Percentiles rank a stretch among this genome's conserved stretches.
These are phyloP conservation scores for Paraconiothyrium sp. DNA, from an alignment of 2,329 filamentous ascomycete genomes.

Conservation along the genomic window DNA sequence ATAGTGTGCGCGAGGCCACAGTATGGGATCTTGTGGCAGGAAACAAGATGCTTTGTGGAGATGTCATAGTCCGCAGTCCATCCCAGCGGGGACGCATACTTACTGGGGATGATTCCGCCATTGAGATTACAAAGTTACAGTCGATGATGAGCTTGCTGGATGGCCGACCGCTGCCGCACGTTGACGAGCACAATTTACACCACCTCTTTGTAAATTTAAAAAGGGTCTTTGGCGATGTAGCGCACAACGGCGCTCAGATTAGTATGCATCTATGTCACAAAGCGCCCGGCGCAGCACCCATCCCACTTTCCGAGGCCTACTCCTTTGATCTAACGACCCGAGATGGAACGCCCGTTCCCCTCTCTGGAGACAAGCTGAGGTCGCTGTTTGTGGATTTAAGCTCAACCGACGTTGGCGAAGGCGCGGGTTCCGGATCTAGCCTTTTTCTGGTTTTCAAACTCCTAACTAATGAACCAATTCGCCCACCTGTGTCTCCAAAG, in stretches of 20 bases:
- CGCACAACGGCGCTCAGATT: constrained; percentile 75
- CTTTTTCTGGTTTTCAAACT: constrained; percentile 87
- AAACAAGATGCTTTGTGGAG: constrained; percentile 92
- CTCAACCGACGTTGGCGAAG: constrained; percentile 75
- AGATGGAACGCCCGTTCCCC: constrained; percentile 73
- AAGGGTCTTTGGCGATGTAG: constrained; percentile 78
- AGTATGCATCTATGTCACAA: constrained; percentile 82
- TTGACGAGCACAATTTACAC: constrained; percentile 78
- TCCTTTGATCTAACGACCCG: constrained; percentile 79
- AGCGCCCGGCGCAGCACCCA: constrained; percentile 68
- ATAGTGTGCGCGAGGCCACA: constrained; percentile 82
- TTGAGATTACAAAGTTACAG: constrained; percentile 89
- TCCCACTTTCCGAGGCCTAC: constrained; percentile 83
- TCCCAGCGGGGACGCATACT: constrained; percentile 82
- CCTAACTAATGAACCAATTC: constrained; percentile 65
- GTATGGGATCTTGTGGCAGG: constrained; percentile 95
- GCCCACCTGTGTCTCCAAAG: constrained; percentile 38
- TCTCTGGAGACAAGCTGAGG: constrained; percentile 74
- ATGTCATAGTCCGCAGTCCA: constrained; percentile 94
- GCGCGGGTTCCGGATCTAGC: constrained; percentile 71
- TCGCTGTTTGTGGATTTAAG: constrained; percentile 90
- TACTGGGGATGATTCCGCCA: constrained; percentile 90
- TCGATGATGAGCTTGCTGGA: constrained; percentile 95
- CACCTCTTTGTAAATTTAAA: constrained; percentile 86
- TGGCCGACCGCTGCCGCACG: constrained; percentile 73